phyloP scores from a whole-genome alignment of 2,329 filamentous ascomycete genomes.

The Fusarium beomiforme region DNA sequence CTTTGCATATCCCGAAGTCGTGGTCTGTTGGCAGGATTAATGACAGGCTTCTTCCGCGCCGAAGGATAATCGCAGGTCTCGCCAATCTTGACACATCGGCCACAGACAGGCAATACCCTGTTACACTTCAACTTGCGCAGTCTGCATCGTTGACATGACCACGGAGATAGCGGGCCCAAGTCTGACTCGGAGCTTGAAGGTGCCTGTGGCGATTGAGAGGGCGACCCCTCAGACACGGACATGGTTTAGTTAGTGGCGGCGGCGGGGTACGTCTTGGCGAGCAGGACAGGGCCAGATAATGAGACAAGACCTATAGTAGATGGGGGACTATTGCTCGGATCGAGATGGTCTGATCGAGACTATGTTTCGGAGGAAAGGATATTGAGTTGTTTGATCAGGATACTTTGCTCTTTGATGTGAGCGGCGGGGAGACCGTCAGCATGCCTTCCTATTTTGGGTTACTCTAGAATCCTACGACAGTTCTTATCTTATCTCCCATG shows the following conservation, averaged over 20 bases:
- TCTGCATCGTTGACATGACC: constrained; percentile 24
- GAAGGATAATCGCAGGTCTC: constrained; percentile 22
- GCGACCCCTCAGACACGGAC: constrained; percentile 16
- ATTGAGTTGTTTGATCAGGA: neutral
- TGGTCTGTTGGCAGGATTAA: constrained; percentile 18
- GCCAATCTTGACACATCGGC: constrained; percentile 20
- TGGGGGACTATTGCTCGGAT: neutral
- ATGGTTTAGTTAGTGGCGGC: neutral
- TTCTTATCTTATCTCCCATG: constrained; percentile 5
- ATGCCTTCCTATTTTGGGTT: neutral
- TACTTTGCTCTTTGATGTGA: neutral
- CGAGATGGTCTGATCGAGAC: neutral
- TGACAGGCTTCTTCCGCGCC: constrained; percentile 13
- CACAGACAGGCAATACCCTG: neutral
- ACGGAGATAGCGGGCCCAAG: neutral
- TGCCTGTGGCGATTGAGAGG: constrained; percentile 12
- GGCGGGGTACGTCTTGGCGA: neutral
- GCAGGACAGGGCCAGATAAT: neutral
- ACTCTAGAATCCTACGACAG: neutral
- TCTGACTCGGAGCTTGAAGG: constrained; percentile 23
- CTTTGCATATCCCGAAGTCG: constrained; percentile 26
- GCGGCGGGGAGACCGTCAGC: constrained; percentile 6
- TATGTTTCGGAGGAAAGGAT: neutral
- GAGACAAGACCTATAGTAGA: neutral
- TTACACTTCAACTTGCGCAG: constrained; percentile 27